phyloP scores from a whole-genome alignment of 345 rosid species.

The Hibiscus tridactylites region DNA sequence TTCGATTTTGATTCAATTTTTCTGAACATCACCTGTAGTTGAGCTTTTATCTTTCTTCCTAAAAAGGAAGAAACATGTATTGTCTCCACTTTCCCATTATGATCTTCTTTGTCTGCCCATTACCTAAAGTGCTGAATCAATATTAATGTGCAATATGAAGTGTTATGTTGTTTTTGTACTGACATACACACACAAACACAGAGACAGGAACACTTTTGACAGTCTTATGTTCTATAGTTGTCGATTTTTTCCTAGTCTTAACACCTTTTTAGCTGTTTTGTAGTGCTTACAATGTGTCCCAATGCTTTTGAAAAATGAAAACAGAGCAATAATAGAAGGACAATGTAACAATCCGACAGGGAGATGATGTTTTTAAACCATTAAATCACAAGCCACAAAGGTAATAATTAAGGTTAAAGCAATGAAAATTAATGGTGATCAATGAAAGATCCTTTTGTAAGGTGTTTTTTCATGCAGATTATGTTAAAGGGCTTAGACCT shows the following conservation, averaged over 20 bases:
- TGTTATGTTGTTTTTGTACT: no score
- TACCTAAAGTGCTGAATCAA: no score
- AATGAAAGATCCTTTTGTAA: neutral
- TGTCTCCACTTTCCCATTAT: neutral
- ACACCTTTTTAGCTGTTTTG: slow-evolving; percentile 5
- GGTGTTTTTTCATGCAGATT: neutral
- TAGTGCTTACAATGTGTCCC: neutral
- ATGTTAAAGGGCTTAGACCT: no score
- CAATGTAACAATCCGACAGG: neutral
- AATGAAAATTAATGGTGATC: neutral
- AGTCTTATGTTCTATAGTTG: neutral
- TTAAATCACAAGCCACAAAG: neutral
- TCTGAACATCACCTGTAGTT: neutral
- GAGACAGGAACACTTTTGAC: neutral
- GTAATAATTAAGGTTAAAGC: neutral
- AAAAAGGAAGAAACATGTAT: neutral
- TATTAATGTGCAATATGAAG: no score
- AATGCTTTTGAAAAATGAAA: neutral
- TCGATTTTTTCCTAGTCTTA: neutral
- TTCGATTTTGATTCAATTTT: no score
- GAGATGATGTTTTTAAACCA: neutral
- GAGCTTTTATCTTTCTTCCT: neutral
- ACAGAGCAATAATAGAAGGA: neutral
- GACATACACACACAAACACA: no score
- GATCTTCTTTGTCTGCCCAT: neutral